Evolutionary conservation across 2,329 filamentous ascomycete genomes (phyloP).

Genomic region (Coccinonectria pachysandricola): DNA sequence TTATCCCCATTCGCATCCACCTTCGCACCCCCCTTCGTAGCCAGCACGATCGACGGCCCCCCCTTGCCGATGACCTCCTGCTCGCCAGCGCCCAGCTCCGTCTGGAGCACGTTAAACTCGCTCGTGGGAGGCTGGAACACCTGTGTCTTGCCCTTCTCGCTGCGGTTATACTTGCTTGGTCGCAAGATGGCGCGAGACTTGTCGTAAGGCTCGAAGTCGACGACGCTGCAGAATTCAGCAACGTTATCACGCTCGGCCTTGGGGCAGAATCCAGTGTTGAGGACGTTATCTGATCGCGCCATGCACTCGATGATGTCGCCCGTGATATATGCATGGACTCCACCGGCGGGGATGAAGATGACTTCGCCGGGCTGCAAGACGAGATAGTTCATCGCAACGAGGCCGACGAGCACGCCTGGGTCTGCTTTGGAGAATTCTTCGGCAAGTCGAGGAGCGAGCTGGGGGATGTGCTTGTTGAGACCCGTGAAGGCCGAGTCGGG

Average conservation of each 20-base stretch:
- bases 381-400: slow-evolving; percentile 67
- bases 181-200: slow-evolving; percentile 45
- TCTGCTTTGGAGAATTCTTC: slow-evolving; percentile 54
- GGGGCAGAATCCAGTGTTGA: slow-evolving; percentile 67
- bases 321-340: slow-evolving; percentile 62
- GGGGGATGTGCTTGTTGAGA: slow-evolving; percentile 46
- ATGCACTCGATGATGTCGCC: slow-evolving; percentile 73
- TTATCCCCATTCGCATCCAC: slow-evolving; percentile 10
- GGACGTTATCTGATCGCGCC: slow-evolving; percentile 64
- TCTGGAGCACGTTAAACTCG: slow-evolving; percentile 61
- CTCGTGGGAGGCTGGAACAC: slow-evolving; percentile 57
- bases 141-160: slow-evolving; percentile 48
- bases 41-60: slow-evolving; percentile 14
- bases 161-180: slow-evolving; percentile 36
- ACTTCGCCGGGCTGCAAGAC: slow-evolving; percentile 54
- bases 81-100: slow-evolving; percentile 45
- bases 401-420: slow-evolving; percentile 57
- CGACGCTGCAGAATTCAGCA: slow-evolving; percentile 50
- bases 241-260: slow-evolving; percentile 51
- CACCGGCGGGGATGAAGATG: slow-evolving; percentile 62
- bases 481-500: slow-evolving; percentile 36
- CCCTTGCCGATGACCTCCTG: slow-evolving; percentile 34
- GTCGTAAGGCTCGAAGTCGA: slow-evolving; percentile 55
- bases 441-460: slow-evolving; percentile 54
- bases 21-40: slow-evolving; percentile 12